phyloP scores from a whole-genome alignment of 2,329 filamentous ascomycete genomes.

The Botrytis porri region DNA sequence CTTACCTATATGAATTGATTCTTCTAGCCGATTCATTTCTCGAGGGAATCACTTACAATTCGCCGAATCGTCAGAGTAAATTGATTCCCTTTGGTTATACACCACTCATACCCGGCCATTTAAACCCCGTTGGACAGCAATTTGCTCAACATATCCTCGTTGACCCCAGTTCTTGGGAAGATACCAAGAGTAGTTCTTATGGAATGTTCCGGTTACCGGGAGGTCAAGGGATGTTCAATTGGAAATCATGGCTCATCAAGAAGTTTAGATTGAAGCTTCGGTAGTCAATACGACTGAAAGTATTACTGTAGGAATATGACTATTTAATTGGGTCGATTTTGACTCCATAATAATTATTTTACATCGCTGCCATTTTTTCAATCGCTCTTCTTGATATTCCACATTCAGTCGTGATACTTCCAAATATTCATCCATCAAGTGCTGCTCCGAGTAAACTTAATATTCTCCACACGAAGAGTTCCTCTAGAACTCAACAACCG shows the following conservation, averaged over 20 bases:
- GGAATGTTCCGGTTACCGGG: background rate
- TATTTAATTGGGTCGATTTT: background rate
- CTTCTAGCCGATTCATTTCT: background rate
- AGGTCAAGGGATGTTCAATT: background rate
- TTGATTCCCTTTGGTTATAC: background rate
- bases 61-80: background rate
- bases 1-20: background rate
- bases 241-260: background rate
- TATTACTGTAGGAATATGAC: background rate
- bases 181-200: background rate
- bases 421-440: background rate
- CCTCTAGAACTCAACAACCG: too few relatives aligned
- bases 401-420: background rate
- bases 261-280: background rate
- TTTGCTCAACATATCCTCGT: accelerated
- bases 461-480: accelerated
- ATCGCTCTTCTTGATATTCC: background rate
- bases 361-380: background rate
- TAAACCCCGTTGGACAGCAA: background rate
- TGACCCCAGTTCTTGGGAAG: accelerated
- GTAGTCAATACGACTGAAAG: background rate
- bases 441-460: background rate
- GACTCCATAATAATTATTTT: background rate
- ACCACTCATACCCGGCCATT: background rate
- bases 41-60: background rate